Evolutionary conservation across 441 rosid species (phyloP).

Genomic region (Sinapis alba): DNA sequence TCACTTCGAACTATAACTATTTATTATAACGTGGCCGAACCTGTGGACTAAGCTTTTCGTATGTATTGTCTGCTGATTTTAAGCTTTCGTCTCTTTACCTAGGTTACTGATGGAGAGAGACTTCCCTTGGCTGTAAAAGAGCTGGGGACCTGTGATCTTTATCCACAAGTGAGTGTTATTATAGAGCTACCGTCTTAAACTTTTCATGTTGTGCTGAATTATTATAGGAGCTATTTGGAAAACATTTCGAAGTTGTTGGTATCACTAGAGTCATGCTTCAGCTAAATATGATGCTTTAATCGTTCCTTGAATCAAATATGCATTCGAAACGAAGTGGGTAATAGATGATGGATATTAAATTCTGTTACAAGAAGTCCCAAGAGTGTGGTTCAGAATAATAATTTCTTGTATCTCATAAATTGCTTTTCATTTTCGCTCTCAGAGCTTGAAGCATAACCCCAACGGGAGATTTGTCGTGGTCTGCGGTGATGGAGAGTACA

Average conservation of each 20-base stretch:
- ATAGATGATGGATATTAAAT: background rate
- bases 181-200: background rate
- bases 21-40: background rate
- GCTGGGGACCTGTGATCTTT: conserved; percentile 98
- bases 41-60: conserved; percentile 20
- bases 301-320: conserved; percentile 7
- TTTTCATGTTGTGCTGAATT: conserved; percentile 4
- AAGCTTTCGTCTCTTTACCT: conserved; percentile 36
- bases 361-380: conserved; percentile 3
- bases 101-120: conserved; percentile 98
- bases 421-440: conserved; percentile 14
- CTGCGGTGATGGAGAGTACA: conserved; percentile 97
- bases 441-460: conserved; percentile 98
- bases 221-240: background rate
- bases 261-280: conserved; percentile 15
- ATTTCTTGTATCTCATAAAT: conserved; percentile 17
- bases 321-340: background rate
- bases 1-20: conserved; percentile 14
- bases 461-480: conserved; percentile 98
- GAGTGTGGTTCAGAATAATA: conserved; percentile 7
- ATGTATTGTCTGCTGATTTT: conserved; percentile 26
- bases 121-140: conserved; percentile 97
- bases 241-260: conserved; percentile 20
- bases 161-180: conserved; percentile 85
- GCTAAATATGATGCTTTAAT: conserved; percentile 9